Evolutionary conservation across 2,329 filamentous ascomycete species (phyloP), one percentile per base, ranked within the genome.

Genomic region (Ophiostoma tasmaniense): DNA sequence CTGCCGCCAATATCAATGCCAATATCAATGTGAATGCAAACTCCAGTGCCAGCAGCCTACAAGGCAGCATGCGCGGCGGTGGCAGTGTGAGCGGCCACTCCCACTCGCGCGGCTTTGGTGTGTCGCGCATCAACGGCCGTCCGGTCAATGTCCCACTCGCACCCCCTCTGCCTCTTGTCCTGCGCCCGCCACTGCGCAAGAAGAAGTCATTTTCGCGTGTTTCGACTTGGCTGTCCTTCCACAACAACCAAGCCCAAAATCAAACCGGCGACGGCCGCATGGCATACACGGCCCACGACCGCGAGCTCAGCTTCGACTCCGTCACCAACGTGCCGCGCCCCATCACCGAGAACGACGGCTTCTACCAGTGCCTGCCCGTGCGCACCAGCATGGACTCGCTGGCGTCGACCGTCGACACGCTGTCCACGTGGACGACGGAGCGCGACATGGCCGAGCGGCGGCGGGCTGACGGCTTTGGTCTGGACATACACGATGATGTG

Each of bases 131-230:
- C 69, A 71, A 70, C 71, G 72, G 73, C 67, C 72, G 72, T 33
- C 69, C 76, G 13, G 75, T 80, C 28, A 77, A 80, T 5, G 76
- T 78, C 7, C 77, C 80, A 1, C 80, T 84, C 0, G 83, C 84
- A 2, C 86, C 85, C 0, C 86, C 86, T 1, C 77, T 87, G 4
- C 85, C 86, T 0, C 80, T 88, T 30, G 82, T 86, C 20, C 80
- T 87, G 69, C 83, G 84, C n/a, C 86, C 85, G 8, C 85, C 85
- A 1, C 75, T 89, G 71, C 80, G 87, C 70, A 89, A 89, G 80
- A 89, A 88, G 80, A 89, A 89, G 74, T 88, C 86, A 0, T 89
- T 89, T 74, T 86, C 85, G 11, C 81, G 82, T 20, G 84, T 89
- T 10, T 88, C 86, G 2, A 82, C 76, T 72, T 89, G 86, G 85